These are phyloP conservation scores for Mycena metata DNA, from an alignment of 768 basidiomycete species.

Conservation along the genomic window DNA sequence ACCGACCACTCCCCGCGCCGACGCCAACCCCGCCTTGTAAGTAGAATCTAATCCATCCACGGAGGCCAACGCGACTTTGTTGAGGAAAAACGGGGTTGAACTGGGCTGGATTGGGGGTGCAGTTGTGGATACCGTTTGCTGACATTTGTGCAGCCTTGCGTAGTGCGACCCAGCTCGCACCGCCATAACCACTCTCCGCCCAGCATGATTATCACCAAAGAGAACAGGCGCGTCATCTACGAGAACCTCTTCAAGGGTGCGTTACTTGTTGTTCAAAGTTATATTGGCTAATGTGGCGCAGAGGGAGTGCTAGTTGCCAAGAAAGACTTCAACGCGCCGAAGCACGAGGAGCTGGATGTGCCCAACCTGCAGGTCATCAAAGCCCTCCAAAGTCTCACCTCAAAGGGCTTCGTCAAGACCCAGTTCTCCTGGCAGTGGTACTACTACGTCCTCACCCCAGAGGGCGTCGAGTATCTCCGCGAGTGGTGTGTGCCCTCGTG, in stretches of 20 bases:
- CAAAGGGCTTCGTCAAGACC: constrained; percentile 94
- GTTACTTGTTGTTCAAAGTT: constrained; percentile 44
- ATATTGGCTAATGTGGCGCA: constrained; percentile 52
- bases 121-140: constrained; percentile 21
- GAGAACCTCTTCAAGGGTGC: constrained; percentile 99
- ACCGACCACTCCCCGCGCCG: no score
- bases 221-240: constrained; percentile 96
- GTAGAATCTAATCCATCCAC: neutral
- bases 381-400: constrained; percentile 77
- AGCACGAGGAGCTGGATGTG: constrained; percentile 91
- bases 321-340: constrained; percentile 98
- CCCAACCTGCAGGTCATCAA: constrained; percentile 81
- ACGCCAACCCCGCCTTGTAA: no score
- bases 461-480: constrained; percentile 97
- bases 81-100: constrained; percentile 18
- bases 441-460: constrained; percentile 97
- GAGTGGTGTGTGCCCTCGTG: constrained; percentile 71
- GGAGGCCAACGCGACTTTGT: constrained; percentile 13
- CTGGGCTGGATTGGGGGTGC: constrained; percentile 11
- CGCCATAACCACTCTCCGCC: constrained; percentile 36
- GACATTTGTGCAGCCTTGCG: constrained; percentile 19
- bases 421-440: constrained; percentile 99
- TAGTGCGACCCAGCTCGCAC: constrained; percentile 36
- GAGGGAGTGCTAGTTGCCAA: constrained; percentile 99
- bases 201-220: constrained; percentile 97